Percentiles rank a stretch among this genome's conserved stretches.
phyloP scores from a whole-genome alignment of 2,329 filamentous ascomycete genomes.

The Fusarium newnesense region DNA sequence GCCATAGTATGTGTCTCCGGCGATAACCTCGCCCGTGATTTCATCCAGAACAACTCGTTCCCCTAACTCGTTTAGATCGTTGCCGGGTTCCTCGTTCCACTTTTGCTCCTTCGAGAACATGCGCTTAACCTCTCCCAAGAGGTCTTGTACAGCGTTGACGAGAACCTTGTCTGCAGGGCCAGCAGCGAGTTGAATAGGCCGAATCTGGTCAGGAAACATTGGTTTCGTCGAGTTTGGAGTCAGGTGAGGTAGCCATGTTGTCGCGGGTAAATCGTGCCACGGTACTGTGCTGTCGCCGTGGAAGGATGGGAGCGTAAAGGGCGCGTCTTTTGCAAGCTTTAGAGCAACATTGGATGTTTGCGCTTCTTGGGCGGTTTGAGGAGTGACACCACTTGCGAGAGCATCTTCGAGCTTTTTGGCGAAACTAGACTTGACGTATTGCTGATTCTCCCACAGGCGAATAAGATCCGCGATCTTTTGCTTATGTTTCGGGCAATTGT shows the following conservation, averaged over 20 bases:
- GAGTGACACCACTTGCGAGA: slow-evolving; percentile 55
- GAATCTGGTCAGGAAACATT: slow-evolving; percentile 76
- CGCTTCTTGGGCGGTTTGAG: slow-evolving; percentile 30
- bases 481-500: slow-evolving; percentile 72
- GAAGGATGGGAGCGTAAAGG: slow-evolving; percentile 77
- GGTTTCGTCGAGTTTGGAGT: slow-evolving; percentile 79
- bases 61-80: slow-evolving; percentile 81
- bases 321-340: slow-evolving; percentile 64
- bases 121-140: slow-evolving; percentile 75
- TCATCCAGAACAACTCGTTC: slow-evolving; percentile 74
- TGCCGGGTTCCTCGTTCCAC: slow-evolving; percentile 58
- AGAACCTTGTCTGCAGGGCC: slow-evolving; percentile 76
- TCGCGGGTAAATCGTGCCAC: slow-evolving; percentile 86
- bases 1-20: slow-evolving; percentile 84
- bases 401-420: slow-evolving; percentile 69
- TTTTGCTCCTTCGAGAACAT: slow-evolving; percentile 69
- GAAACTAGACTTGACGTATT: slow-evolving; percentile 67
- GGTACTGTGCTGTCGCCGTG: slow-evolving; percentile 80
- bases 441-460: slow-evolving; percentile 74
- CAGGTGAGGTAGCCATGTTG: slow-evolving; percentile 82
- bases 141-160: slow-evolving; percentile 72
- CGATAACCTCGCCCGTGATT: slow-evolving; percentile 70
- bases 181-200: slow-evolving; percentile 74
- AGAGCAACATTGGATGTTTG: slow-evolving; percentile 41
- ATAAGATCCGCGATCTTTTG: slow-evolving; percentile 73